A percentile compares a stretch with the other conserved stretches of the same genome.
Conservation (phyloP, 2,329 filamentous ascomycete genomes). For the Colletotrichum coccodes region DNA sequence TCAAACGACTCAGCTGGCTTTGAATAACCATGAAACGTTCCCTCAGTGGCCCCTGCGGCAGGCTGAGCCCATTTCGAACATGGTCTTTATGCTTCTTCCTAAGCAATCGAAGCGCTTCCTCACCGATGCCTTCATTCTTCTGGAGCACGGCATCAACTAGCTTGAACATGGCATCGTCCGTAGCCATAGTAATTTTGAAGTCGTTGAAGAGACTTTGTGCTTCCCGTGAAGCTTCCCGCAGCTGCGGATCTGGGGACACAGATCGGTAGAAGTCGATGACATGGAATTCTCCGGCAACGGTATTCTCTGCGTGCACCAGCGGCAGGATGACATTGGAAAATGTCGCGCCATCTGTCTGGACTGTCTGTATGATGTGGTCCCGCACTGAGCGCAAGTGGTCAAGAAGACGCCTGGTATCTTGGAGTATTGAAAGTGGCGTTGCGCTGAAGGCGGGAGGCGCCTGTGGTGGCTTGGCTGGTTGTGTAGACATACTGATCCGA, state of each 20-base stretch:
- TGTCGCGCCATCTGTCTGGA: not conserved
- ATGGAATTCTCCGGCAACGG: not conserved
- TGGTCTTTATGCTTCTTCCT: not conserved
- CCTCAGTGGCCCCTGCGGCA: not conserved
- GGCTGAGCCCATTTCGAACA: not conserved
- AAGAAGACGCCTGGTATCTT: not conserved
- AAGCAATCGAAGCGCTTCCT: not conserved
- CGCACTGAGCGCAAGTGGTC: not conserved
- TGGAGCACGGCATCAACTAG: conserved; percentile 7
- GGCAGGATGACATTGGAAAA: conserved; percentile 3
- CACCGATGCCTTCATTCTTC: not conserved
- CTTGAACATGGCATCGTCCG: not conserved
- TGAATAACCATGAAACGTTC: conserved; percentile 4
- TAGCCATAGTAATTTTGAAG: not conserved
- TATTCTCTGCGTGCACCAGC: conserved; percentile 11
- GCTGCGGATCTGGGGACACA: conserved; percentile 1
- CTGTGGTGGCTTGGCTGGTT: not conserved
- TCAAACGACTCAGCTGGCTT: not conserved
- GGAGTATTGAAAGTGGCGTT: not conserved
- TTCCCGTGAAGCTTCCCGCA: conserved; percentile 7
- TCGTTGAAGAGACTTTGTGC: not conserved
- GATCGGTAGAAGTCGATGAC: conserved; percentile 7
- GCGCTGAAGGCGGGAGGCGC: not conserved
- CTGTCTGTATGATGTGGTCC: not conserved
- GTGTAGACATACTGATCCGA: too few relatives aligned